These are phyloP conservation scores for Lactarius hatsudake DNA, from an alignment of 768 basidiomycete species.

Conservation along the genomic window DNA sequence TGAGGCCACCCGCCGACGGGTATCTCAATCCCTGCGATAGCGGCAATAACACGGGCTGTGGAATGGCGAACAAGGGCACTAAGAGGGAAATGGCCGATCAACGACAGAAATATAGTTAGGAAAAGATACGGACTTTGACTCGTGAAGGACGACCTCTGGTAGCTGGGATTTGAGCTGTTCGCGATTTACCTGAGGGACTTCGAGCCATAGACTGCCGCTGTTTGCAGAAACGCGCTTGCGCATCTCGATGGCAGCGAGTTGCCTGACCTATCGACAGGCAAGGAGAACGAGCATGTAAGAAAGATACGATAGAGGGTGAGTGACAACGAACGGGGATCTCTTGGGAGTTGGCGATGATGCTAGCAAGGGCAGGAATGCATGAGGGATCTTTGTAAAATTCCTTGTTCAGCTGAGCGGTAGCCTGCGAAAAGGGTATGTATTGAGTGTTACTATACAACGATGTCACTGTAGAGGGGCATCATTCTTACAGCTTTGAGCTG, in stretches of 20 bases:
- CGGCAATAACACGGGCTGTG: slow-evolving; percentile 87
- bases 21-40: slow-evolving; percentile 88
- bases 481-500: slow-evolving; percentile 81
- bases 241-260: slow-evolving; percentile 95
- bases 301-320: neutral
- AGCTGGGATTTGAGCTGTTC: slow-evolving; percentile 82
- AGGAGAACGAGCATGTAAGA: neutral
- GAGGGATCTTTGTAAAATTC: slow-evolving; percentile 89
- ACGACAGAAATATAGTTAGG: slow-evolving; percentile 11
- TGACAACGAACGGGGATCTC: slow-evolving; percentile 67
- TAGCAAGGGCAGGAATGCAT: slow-evolving; percentile 89
- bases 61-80: slow-evolving; percentile 93
- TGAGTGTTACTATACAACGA: slow-evolving; percentile 17
- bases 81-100: slow-evolving; percentile 24
- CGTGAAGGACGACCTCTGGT: slow-evolving; percentile 72
- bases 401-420: slow-evolving; percentile 86
- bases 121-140: slow-evolving; percentile 60
- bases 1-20: slow-evolving; percentile 76
- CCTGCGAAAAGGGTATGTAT: slow-evolving; percentile 44
- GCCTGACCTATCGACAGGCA: slow-evolving; percentile 65
- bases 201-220: slow-evolving; percentile 80
- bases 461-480: slow-evolving; percentile 7
- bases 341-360: slow-evolving; percentile 82
- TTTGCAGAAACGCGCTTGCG: slow-evolving; percentile 85
- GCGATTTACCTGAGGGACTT: slow-evolving; percentile 63